Evolutionary conservation across 2,329 filamentous ascomycete species (phyloP), one percentile per base, ranked within the genome.

Genomic region (Ophiostoma tasmaniense): DNA sequence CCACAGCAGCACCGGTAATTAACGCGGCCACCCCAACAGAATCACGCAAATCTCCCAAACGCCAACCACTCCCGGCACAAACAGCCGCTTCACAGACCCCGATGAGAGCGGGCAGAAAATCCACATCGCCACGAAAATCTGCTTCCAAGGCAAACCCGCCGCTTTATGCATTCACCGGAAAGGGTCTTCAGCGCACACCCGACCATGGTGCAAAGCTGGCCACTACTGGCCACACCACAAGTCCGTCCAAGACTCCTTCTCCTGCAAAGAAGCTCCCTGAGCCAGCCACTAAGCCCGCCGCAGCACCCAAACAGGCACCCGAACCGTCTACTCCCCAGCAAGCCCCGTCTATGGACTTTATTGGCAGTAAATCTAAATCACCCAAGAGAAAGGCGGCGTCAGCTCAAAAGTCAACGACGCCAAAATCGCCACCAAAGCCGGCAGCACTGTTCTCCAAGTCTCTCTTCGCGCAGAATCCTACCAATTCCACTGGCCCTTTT

Each of bases 401-500:
- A 22, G 68, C 64, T 10, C 73, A 69, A 6, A 77, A 74, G 71
- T 72, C 75, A 28, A 76, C 76, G 64, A 74, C 74, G 0, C 69
- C 66, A 22, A 76, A 77, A n/a, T 64, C 66, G 6, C 67, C 68
- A 17, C 64, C 68, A 8, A 77, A 81, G 74, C 76, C 75, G 39
- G n/a, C 33, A 2, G 20, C 62, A 2, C 28, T n/a, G 2, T 59
- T 69, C 17, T 67, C 67, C 1, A 77, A 81, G 74, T 77, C 75
- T 30, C 76, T 89, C 1, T 90, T 89, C 73, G 83, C 83, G 33
- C 80, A 83, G 55, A 81, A 86, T 74, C 77, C 76, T 25, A 87
- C 84, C 74, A 77, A 76, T 25, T 87, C 84, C 5, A 2, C 33
- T 14, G 87, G 87, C 2, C 75, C 81, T 42, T 82, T 83, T 22